Percentiles rank a stretch among this genome's conserved stretches.
phyloP scores from a whole-genome alignment of 208 protist species.

The Wallacemonas sp. region DNA sequence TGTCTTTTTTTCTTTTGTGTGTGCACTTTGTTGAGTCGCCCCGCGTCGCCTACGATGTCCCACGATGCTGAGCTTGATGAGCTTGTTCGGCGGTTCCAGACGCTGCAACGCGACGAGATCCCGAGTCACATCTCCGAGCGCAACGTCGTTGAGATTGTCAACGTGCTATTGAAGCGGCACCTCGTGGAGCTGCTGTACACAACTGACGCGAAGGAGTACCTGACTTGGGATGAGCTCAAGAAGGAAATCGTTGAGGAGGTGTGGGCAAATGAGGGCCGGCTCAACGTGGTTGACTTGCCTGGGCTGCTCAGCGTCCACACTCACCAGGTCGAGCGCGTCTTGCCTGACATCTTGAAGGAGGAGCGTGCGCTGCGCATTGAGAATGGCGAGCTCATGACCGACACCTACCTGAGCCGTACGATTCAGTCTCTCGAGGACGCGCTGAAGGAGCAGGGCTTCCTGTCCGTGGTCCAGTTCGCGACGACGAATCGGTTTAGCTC shows the following conservation, averaged over 20 bases:
- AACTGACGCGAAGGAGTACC: constrained; percentile 78
- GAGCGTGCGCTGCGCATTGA: constrained; percentile 45
- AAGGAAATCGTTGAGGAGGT: constrained; percentile 81
- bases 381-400: constrained; percentile 66
- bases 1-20: neutral
- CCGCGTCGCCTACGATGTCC: neutral
- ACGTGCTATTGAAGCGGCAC: constrained; percentile 59
- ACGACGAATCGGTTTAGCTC: constrained; percentile 63
- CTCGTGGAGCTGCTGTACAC: constrained; percentile 77
- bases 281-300: constrained; percentile 76
- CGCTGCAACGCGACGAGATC: constrained; percentile 59
- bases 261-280: constrained; percentile 55
- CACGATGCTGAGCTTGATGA: constrained; percentile 54
- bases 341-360: constrained; percentile 60
- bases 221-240: constrained; percentile 78
- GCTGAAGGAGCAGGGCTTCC: constrained; percentile 63
- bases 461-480: constrained; percentile 58
- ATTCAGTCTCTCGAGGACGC: constrained; percentile 44
- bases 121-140: constrained; percentile 73
- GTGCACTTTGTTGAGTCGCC: neutral
- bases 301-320: constrained; percentile 67
- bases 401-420: constrained; percentile 52
- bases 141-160: constrained; percentile 82
- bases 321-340: constrained; percentile 61
- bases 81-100: constrained; percentile 67